Evolutionary conservation across 805 yeast genomes (phyloP).

Genomic region (Vanderwaltozyma verrucispora): DNA sequence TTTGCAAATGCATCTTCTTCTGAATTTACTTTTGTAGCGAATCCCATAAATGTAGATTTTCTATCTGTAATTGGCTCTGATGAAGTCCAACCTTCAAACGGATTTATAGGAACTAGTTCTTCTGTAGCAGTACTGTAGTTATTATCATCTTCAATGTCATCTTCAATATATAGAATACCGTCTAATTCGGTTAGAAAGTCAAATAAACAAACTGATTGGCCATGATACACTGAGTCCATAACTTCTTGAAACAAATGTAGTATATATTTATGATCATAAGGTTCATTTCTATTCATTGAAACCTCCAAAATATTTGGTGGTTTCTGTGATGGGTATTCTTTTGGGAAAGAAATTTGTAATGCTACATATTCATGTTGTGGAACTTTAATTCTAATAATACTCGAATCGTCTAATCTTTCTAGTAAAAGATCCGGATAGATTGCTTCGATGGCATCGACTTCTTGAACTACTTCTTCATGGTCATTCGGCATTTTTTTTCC

Average conservation of each 20-base stretch:
- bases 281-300: conserved; percentile 18
- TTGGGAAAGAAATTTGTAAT: conserved; percentile 65
- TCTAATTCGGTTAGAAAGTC: conserved; percentile 65
- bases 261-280: conserved; percentile 39
- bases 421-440: conserved; percentile 63
- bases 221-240: conserved; percentile 40
- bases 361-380: conserved; percentile 55
- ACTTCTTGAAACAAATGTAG: conserved; percentile 39
- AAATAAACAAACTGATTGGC: conserved; percentile 67
- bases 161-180: conserved; percentile 35
- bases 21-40: conserved; percentile 49
- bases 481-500: conserved; percentile 5
- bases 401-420: conserved; percentile 24
- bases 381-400: conserved; percentile 35
- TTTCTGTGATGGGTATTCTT: conserved; percentile 50
- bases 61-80: conserved; percentile 77
- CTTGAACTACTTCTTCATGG: conserved; percentile 38
- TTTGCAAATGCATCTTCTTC: conserved; percentile 56
- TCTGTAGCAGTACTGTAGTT: conserved; percentile 7
- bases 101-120: conserved; percentile 29
- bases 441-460: conserved; percentile 73
- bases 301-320: conserved; percentile 59
- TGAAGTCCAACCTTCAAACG: conserved; percentile 60
- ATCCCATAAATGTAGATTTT: conserved; percentile 77
- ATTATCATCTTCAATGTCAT: conserved; percentile 20